A percentile compares a stretch with the other conserved stretches of the same genome.
Conservation (phyloP, 129 eudicot species). For the Oenanthe sinensis region DNA sequence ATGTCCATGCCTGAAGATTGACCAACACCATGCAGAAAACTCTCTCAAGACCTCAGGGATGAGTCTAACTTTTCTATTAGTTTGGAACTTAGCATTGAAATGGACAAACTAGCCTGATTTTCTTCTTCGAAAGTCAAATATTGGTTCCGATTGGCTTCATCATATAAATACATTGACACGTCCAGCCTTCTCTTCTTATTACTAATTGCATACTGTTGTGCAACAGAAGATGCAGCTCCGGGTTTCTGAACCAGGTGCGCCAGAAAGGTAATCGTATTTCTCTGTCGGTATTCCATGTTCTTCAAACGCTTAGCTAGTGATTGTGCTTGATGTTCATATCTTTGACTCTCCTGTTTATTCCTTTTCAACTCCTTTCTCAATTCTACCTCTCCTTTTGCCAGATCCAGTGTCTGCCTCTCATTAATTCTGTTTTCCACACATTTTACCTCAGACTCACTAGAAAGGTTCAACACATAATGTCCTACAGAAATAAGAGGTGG, state of each 20-base stretch:
- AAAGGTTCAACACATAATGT: too few relatives aligned
- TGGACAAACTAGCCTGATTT: slow-evolving; percentile 15
- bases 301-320: slow-evolving; percentile 37
- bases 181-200: slow-evolving; percentile 53
- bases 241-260: slow-evolving; percentile 53
- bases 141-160: slow-evolving; percentile 31
- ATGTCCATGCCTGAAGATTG: slow-evolving; percentile 25
- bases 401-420: too few relatives aligned
- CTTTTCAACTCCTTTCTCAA: slow-evolving; percentile 41
- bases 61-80: slow-evolving; percentile 44
- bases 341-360: slow-evolving; percentile 43
- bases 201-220: slow-evolving; percentile 27
- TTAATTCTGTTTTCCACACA: too few relatives aligned
- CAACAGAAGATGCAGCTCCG: slow-evolving; percentile 16
- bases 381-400: too few relatives aligned
- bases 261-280: slow-evolving; percentile 34
- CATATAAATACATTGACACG: slow-evolving; percentile 37
- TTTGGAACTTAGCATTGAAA: background rate
- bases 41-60: slow-evolving; percentile 42
- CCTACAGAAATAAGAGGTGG: too few relatives aligned
- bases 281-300: slow-evolving; percentile 36
- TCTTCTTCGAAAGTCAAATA: slow-evolving; percentile 13
- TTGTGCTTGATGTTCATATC: slow-evolving; percentile 26
- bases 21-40: slow-evolving; percentile 23
- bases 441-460: too few relatives aligned